These are phyloP conservation scores for Arabidopsis thaliana DNA, from an alignment of 345 rosid species.

Conservation along the genomic window TAIR10.1 NC_003076.8:17608001-17608500, in stretches of 20 bases:
- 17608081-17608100: slow-evolving; percentile 40
- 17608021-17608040: background rate
- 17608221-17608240: slow-evolving; percentile 34
- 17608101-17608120: background rate
- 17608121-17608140: background rate
- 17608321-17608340: slow-evolving; percentile 20
- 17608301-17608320: slow-evolving; percentile 23
- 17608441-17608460: too few species aligned
- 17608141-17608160: slow-evolving; percentile 5
- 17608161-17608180: background rate
- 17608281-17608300: slow-evolving; percentile 24
- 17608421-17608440: too few species aligned
- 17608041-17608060: background rate
- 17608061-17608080: slow-evolving; percentile 31
- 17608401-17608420: too few species aligned
- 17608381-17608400: too few species aligned
- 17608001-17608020: background rate
- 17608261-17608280: slow-evolving; percentile 29
- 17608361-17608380: too few species aligned
- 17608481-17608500: too few species aligned
- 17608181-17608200: background rate
- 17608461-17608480: too few species aligned
- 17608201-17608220: background rate
- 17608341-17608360: background rate
- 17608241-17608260: slow-evolving; percentile 18